Conservation (phyloP, 257 asterid genomes). For the Thymus quinquecostatus region DNA sequence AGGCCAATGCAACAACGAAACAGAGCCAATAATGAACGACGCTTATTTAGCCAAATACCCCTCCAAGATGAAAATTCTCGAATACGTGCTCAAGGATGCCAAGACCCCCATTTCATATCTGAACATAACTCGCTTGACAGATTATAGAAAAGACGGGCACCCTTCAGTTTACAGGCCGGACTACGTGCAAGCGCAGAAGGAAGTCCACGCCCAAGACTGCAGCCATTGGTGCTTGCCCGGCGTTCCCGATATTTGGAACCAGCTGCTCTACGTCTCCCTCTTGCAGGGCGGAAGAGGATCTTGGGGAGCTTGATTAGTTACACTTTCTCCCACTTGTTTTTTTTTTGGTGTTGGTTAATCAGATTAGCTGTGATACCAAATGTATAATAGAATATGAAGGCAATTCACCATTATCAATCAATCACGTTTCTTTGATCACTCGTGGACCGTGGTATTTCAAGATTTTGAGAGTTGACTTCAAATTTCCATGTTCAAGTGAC, state of each 20-base stretch:
- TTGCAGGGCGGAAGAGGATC: conserved; percentile 58
- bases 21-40: conserved; percentile 66
- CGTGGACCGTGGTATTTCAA: not conserved
- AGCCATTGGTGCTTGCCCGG: conserved; percentile 99
- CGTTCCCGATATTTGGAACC: conserved; percentile 95
- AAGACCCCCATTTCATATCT: conserved; percentile 62
- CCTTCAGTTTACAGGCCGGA: conserved; percentile 81
- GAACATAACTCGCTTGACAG: conserved; percentile 83
- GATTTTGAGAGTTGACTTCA: not conserved
- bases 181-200: conserved; percentile 49
- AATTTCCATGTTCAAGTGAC: too few species aligned
- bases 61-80: conserved; percentile 71
- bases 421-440: not conserved
- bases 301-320: conserved; percentile 42
- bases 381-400: conserved; percentile 25
- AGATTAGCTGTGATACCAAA: not conserved
- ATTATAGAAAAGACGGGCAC: conserved; percentile 81
- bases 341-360: not conserved
- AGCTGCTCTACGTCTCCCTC: conserved; percentile 77
- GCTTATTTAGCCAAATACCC: conserved; percentile 69
- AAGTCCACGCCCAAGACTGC: conserved; percentile 76
- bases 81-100: conserved; percentile 63
- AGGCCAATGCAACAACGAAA: conserved; percentile 84
- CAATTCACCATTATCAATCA: conserved; percentile 4
- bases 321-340: conserved; percentile 10